These are phyloP conservation scores for Fusarium sterilihyphosum DNA, from an alignment of 2,329 filamentous ascomycete genomes.

Conservation along the genomic window DNA sequence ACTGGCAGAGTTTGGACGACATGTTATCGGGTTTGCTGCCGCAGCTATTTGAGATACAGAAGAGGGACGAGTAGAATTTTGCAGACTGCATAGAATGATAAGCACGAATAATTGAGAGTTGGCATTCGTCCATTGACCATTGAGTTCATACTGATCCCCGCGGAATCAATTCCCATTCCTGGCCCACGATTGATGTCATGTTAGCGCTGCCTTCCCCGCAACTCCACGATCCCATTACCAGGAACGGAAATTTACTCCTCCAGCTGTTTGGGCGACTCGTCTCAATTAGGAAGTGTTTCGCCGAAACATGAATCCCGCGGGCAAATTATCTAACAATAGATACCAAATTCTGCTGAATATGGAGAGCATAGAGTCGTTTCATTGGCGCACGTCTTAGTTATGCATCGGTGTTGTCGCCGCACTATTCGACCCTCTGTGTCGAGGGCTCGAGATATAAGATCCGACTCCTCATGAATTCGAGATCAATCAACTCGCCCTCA, in stretches of 20 bases:
- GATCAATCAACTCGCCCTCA: not conserved
- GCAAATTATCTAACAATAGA: not conserved
- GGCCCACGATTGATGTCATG: not conserved
- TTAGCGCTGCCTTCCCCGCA: not conserved
- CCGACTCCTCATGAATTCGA: not conserved
- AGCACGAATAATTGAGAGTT: no score
- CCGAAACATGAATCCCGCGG: not conserved
- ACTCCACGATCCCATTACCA: not conserved
- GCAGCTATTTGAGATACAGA: not conserved
- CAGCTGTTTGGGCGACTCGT: not conserved
- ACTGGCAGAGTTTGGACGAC: not conserved
- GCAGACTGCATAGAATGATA: not conserved
- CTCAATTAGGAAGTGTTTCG: not conserved
- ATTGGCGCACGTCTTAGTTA: not conserved
- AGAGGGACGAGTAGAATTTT: not conserved
- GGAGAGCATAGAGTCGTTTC: not conserved
- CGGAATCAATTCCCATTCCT: not conserved
- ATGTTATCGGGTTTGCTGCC: not conserved
- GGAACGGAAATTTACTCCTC: not conserved
- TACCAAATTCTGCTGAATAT: not conserved
- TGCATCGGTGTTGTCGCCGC: not conserved
- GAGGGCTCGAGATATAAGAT: not conserved
- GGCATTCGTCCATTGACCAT: not conserved
- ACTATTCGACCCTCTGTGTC: not conserved
- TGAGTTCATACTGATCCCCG: not conserved